These are phyloP conservation scores for Symbiodinium pilosum DNA, from an alignment of 73 alveolate genomes.

Conservation along the genomic window DNA sequence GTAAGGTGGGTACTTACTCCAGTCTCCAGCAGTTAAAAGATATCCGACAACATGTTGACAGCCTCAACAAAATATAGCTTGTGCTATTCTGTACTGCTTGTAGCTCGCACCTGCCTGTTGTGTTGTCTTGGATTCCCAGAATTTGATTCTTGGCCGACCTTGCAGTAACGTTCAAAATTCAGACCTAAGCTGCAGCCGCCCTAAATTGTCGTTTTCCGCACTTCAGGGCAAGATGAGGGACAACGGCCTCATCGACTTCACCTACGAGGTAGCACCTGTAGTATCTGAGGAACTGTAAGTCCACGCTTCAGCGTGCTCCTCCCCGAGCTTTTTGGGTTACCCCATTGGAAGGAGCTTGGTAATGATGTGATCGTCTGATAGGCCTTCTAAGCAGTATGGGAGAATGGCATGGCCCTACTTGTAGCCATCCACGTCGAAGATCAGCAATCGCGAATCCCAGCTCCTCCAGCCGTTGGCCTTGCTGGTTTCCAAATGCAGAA, in stretches of 20 bases:
- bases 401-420: background rate
- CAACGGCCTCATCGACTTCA: slow-evolving; percentile 68
- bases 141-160: background rate
- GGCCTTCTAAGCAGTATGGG: background rate
- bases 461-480: too few relatives aligned
- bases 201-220: background rate
- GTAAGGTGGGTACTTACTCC: background rate
- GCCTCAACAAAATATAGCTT: too few relatives aligned
- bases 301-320: background rate
- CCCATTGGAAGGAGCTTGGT: background rate
- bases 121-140: background rate
- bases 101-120: too few relatives aligned
- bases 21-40: too few relatives aligned
- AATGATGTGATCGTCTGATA: background rate
- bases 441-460: too few relatives aligned
- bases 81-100: too few relatives aligned
- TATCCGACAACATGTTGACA: too few relatives aligned
- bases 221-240: slow-evolving; percentile 76
- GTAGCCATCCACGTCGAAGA: too few relatives aligned
- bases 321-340: background rate
- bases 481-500: too few relatives aligned
- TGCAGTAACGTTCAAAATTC: background rate
- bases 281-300: background rate
- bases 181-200: background rate
- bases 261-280: slow-evolving; percentile 17